Percentiles rank a stretch among this genome's conserved stretches.
Conservation (phyloP, 352 stramenopile genomes). For the Pythium brachiatum region DNA sequence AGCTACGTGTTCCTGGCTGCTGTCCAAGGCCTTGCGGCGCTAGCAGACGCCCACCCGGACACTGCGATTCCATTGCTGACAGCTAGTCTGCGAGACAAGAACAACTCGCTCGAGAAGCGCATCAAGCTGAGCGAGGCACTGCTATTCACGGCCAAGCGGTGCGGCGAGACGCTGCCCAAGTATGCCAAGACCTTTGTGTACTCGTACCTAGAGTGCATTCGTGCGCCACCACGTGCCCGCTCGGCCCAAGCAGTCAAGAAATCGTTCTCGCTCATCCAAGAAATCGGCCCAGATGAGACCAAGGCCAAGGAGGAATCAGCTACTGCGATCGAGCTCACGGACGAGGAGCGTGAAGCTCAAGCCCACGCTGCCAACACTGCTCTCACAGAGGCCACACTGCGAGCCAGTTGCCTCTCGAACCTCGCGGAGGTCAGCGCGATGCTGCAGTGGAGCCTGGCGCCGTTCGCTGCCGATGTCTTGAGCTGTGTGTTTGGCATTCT, state of each 20-base stretch:
- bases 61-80: constrained; percentile 72
- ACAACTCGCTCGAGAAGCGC: constrained; percentile 53
- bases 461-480: constrained; percentile 72
- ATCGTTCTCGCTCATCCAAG: constrained; percentile 57
- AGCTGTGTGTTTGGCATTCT: constrained; percentile 79
- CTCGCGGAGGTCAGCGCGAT: constrained; percentile 78
- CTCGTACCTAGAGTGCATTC: constrained; percentile 78
- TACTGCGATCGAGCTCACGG: not conserved
- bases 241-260: constrained; percentile 22
- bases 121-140: constrained; percentile 86
- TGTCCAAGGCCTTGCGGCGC: constrained; percentile 62
- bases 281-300: constrained; percentile 27
- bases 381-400: constrained; percentile 57
- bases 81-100: constrained; percentile 38
- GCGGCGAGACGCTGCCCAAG: constrained; percentile 65
- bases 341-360: constrained; percentile 5
- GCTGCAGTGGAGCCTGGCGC: constrained; percentile 69
- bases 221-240: constrained; percentile 28
- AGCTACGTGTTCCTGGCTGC: constrained; percentile 87
- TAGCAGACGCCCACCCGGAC: constrained; percentile 59
- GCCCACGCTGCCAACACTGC: constrained; percentile 17
- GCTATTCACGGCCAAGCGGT: constrained; percentile 74
- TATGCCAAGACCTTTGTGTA: constrained; percentile 78
- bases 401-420: constrained; percentile 86
- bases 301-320: too few species aligned